Evolutionary conservation across 1,284 basidiomycete genomes (phyloP), one percentile per base, ranked within the genome.

Genomic region (Pseudomicrostroma phylloplanum): DNA sequence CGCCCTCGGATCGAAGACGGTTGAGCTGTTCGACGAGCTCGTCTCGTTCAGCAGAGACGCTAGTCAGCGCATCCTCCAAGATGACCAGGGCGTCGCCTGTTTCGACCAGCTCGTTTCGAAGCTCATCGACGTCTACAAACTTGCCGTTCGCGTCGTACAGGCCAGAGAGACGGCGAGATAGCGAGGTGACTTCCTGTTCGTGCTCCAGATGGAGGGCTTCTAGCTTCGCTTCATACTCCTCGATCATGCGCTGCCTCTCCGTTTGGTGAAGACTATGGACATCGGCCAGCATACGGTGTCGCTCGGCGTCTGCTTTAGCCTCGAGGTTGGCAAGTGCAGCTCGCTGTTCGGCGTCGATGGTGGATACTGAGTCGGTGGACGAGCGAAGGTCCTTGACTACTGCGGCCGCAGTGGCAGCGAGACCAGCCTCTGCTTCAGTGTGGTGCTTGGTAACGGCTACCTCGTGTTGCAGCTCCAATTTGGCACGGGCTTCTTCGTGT

Each of bases 41-140:
- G 54, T 80, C 80, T 4, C 79, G 73, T 64, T 80, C 80, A 25
- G 73, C 71, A 62, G 80, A 78, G 30, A 75, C 73, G 40, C 76
- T 77, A 15, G 75, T 71, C 12, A 81, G 70, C 6, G 80, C 76
- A 51, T 73, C 70, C 60, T 81, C 79, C 41, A 80, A 65, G 6
- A 77, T 76, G 39, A 74, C 68, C 6, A 81, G 69, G 0, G 78
- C 74, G 51, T 79, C 76, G 48, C 77, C 73, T 3, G 80, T 72
- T 39, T 80, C 75, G 60, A 77, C 71, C 46, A 80, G 63, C 62
- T 81, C 79, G 6, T 61, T 61, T 0, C 86, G 86, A 68, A 88
- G 87, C 3, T 87, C 88, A 23, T 85, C 86, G 70, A 90, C 87
- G 70, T 87, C 84, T 53, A 54, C 51, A 7, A 54, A 15, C 6